These are phyloP conservation scores for Trichoderma semiorbis DNA, from an alignment of 2,329 filamentous ascomycete species.

Conservation along the genomic window DNA sequence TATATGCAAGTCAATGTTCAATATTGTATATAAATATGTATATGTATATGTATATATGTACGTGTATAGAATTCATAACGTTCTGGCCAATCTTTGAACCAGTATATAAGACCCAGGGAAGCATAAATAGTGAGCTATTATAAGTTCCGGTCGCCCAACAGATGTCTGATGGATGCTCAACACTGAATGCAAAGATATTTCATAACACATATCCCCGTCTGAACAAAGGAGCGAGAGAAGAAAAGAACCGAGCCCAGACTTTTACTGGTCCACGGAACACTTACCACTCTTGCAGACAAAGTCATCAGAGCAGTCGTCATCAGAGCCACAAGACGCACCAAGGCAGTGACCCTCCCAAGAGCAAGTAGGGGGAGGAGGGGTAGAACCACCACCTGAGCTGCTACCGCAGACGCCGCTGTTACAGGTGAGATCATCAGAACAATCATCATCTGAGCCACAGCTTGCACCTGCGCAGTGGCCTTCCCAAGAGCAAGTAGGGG, in stretches of 20 bases:
- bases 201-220: not conserved
- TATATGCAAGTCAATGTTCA: not conserved
- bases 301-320: constrained; percentile 10
- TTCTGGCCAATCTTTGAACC: not conserved
- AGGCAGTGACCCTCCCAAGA: constrained; percentile 10
- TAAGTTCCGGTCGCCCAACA: not conserved
- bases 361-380: not conserved
- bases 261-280: not conserved
- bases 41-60: not conserved
- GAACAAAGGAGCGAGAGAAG: not conserved
- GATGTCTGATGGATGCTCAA: not conserved
- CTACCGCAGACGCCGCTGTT: not conserved
- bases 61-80: not conserved
- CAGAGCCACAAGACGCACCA: not conserved
- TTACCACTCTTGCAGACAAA: not conserved
- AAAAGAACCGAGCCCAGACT: not conserved
- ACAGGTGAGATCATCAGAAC: not conserved
- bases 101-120: not conserved
- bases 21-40: not conserved
- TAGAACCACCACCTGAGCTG: not conserved
- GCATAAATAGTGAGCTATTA: not conserved
- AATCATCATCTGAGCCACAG: constrained; percentile 6
- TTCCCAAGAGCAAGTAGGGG: constrained; percentile 1
- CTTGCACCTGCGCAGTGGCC: constrained; percentile 1
- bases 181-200: not conserved